phyloP scores from a whole-genome alignment of 2,329 filamentous ascomycete genomes.

The Cercospora beticola region DNA sequence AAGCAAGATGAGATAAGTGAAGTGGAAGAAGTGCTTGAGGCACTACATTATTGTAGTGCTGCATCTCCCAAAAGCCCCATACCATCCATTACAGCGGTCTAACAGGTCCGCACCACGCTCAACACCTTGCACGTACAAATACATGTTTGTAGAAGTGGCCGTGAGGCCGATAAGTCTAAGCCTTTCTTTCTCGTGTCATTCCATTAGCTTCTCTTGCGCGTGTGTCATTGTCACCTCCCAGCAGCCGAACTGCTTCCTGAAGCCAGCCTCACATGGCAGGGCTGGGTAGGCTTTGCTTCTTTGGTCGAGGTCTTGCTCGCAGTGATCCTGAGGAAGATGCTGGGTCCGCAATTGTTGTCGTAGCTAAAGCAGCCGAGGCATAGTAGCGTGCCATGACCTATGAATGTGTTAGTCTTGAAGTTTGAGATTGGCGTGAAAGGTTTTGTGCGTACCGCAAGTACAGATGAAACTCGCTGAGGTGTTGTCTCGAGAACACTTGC shows the following conservation, averaged over 20 bases:
- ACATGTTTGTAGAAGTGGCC: not conserved
- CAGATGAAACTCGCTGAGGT: conserved; percentile 14
- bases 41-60: not conserved
- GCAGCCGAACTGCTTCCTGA: not conserved
- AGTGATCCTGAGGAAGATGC: conserved; percentile 3
- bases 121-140: not conserved
- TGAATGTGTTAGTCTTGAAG: not conserved
- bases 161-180: not conserved
- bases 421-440: not conserved
- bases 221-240: not conserved
- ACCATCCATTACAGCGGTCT: not conserved
- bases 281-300: not conserved
- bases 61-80: not conserved
- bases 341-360: conserved; percentile 2
- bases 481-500: conserved; percentile 18
- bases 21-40: not conserved
- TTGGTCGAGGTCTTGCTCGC: not conserved
- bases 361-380: conserved; percentile 21
- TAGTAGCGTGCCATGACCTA: conserved; percentile 10
- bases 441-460: conserved; percentile 7
- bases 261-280: not conserved
- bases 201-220: not conserved
- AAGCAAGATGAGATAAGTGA: not conserved
- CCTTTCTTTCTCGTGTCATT: not conserved
- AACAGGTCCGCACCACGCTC: not conserved